Conservation (phyloP, 2,329 filamentous ascomycete species). For the Colletotrichum tofieldiae region DNA sequence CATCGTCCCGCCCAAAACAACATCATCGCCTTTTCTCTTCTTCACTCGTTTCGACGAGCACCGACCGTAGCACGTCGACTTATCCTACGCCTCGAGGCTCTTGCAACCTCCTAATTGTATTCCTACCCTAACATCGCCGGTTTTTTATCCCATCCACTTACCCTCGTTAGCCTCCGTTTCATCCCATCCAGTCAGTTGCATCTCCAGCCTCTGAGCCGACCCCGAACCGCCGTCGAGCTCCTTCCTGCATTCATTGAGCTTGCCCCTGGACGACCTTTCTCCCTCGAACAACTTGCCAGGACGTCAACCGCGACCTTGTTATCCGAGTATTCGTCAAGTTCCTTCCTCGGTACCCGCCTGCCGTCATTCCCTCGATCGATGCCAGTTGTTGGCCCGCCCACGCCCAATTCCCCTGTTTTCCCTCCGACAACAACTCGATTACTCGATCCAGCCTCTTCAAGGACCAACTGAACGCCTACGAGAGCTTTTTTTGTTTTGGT, state of each 20-base stretch:
- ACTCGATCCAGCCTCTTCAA: constrained; percentile 10
- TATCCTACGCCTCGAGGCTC: constrained; percentile 24
- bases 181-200: background rate
- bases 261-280: constrained; percentile 12
- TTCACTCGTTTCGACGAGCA: constrained; percentile 32
- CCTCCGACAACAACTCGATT: constrained; percentile 14
- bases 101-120: constrained; percentile 40
- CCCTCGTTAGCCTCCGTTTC: constrained; percentile 35
- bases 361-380: constrained; percentile 40
- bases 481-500: constrained; percentile 48
- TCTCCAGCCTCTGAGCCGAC: background rate
- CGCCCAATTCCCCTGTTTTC: constrained; percentile 37
- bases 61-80: constrained; percentile 27
- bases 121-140: constrained; percentile 21
- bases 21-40: constrained; percentile 27
- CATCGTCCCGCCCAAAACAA: constrained; percentile 30
- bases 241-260: constrained; percentile 16
- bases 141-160: constrained; percentile 12
- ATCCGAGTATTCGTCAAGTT: constrained; percentile 13
- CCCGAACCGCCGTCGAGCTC: constrained; percentile 21
- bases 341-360: constrained; percentile 26
- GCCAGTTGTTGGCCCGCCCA: constrained; percentile 44
- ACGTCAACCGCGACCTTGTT: constrained; percentile 20
- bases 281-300: constrained; percentile 6
- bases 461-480: constrained; percentile 45